Conservation (phyloP, 768 basidiomycete species). For the Termitomyces sp. region DNA sequence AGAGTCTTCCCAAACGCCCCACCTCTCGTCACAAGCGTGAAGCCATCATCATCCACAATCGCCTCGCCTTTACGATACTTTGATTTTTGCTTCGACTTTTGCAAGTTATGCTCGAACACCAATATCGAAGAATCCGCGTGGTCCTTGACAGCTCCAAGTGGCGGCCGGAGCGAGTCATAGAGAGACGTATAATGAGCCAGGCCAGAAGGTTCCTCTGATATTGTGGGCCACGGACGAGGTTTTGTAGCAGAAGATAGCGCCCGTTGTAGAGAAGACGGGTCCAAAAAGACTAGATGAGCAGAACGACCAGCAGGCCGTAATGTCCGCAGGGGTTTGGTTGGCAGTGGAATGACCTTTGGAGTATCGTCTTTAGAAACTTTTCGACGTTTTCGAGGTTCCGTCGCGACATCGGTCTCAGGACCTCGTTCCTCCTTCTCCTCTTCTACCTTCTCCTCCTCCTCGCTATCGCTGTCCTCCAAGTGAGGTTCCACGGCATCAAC, state of each 20-base stretch:
- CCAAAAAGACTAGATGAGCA: slow-evolving; percentile 71
- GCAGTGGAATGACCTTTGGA: slow-evolving; percentile 61
- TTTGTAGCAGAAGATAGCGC: slow-evolving; percentile 53
- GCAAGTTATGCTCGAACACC: slow-evolving; percentile 68
- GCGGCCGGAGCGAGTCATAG: slow-evolving; percentile 67
- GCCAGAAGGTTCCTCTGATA: slow-evolving; percentile 57
- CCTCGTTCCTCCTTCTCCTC: slow-evolving; percentile 21
- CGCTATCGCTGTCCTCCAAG: slow-evolving; percentile 37
- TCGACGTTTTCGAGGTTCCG: slow-evolving; percentile 34
- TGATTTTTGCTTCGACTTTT: slow-evolving; percentile 55
- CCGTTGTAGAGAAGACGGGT: slow-evolving; percentile 63
- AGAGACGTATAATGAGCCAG: slow-evolving; percentile 65
- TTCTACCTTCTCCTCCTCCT: slow-evolving; percentile 36
- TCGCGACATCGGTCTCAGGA: slow-evolving; percentile 22
- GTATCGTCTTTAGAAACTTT: slow-evolving; percentile 32
- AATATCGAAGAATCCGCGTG: slow-evolving; percentile 79
- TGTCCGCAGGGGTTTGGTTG: slow-evolving; percentile 44
- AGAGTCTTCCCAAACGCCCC: slow-evolving; percentile 86
- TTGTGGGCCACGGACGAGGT: slow-evolving; percentile 55
- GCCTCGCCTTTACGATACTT: slow-evolving; percentile 81
- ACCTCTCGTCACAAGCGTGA: slow-evolving; percentile 89
- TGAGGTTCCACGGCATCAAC: slow-evolving; percentile 37
- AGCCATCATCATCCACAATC: slow-evolving; percentile 91
- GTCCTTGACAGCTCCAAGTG: slow-evolving; percentile 65
- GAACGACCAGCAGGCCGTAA: slow-evolving; percentile 59